Conservation (phyloP, 768 basidiomycete genomes). For the Amanita brunnescens region DNA sequence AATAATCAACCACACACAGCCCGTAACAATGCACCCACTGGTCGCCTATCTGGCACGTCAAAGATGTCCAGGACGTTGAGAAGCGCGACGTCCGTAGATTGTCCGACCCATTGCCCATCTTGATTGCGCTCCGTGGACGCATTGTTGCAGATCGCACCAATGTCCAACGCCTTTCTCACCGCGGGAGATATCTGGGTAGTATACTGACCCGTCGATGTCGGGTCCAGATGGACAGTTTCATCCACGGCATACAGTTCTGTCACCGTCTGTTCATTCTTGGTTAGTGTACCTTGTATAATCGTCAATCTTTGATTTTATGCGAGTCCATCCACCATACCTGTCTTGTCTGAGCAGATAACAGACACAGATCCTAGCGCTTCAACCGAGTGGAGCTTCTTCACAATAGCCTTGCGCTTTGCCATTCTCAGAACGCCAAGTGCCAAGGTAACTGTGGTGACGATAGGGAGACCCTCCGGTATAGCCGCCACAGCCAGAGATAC, state of each 20-base stretch:
- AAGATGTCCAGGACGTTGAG: constrained; percentile 70
- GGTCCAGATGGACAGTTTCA: constrained; percentile 63
- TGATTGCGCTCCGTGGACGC: constrained; percentile 57
- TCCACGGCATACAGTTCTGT: constrained; percentile 84
- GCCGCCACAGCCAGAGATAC: constrained; percentile 98
- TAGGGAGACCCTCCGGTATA: constrained; percentile 93
- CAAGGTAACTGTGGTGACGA: constrained; percentile 95
- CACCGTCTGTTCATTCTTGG: constrained; percentile 94
- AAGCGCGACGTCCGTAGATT: constrained; percentile 89
- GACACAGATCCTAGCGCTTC: constrained; percentile 91
- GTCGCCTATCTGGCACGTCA: constrained; percentile 58
- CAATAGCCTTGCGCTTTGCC: constrained; percentile 92
- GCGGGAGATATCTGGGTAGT: constrained; percentile 47
- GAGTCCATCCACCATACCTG: constrained; percentile 40
- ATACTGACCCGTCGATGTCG: constrained; percentile 29
- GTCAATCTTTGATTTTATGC: neutral
- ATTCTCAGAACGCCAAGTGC: constrained; percentile 91
- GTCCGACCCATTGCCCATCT: constrained; percentile 70
- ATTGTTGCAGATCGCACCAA: constrained; percentile 89
- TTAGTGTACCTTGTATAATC: constrained; percentile 64
- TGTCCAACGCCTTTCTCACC: constrained; percentile 63
- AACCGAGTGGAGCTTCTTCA: constrained; percentile 93
- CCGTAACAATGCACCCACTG: constrained; percentile 35
- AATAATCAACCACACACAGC: neutral
- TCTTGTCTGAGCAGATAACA: constrained; percentile 98